Base-by-base conservation (phyloP, 2,329 filamentous ascomycete species). In the Diaporthe vexans region DNA sequence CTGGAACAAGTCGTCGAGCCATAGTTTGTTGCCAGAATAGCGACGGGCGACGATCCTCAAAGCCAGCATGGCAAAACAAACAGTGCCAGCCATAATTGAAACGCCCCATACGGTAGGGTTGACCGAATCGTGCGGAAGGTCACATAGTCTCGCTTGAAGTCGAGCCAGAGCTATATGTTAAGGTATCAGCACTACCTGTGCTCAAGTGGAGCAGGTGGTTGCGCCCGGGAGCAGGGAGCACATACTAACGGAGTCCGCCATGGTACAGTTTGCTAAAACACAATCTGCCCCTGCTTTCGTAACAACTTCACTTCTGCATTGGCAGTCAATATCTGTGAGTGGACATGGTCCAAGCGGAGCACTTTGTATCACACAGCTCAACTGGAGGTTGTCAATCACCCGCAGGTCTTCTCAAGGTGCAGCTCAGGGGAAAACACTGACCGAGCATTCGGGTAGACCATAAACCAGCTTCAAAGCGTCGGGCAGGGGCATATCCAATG, bases 311-410 rank as follows among this genome's bases (percentile, higher is more conserved):
- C 63, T 67, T 3, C 33, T 13, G 63, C 63, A 67, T 52, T 67
- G 63, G 43, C 63, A 67, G n/a, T 67, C 46, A 10, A 67, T 67
- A 10, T 67, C 63, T 26, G 63, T 67, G 29, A 67, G 63, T 21
- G 63, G 0, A 51, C 63, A 67, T 40, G 63, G 46, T 13, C 63
- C 63, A 37, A 29, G 46, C 17, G 63, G 63, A 37, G 29, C 63
- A 10, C 63, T 52, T 40, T 67, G 46, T 37, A 67, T 13, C 21
- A 67, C 21, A 24, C 63, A 67, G 33, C 63, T 37, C 46, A 67
- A 21, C 63, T 67, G 21, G 5, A 19, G 19, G 4, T 9, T 67
- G 63, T 67, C 13, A 67, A 35, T 4, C 46, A 67, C 33, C 13
- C 26, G 29, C 21, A 13, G 13, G 15, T 37, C 13, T 37, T n/a